phyloP scores from a whole-genome alignment of 371 early-diverging fungal species.

The Massospora cicadina region DNA sequence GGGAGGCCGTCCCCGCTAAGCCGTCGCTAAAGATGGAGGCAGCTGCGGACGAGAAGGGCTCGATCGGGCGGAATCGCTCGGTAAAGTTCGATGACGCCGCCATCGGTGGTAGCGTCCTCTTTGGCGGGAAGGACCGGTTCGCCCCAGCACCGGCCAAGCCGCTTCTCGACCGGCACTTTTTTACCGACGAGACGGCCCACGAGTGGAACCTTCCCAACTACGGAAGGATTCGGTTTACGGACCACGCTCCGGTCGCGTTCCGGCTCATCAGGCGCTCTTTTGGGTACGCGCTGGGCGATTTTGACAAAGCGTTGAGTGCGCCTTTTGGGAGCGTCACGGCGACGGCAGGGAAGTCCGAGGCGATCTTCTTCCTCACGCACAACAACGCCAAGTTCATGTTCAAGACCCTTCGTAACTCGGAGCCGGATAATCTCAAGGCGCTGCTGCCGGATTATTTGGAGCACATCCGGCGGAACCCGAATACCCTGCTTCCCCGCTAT shows the following conservation, averaged over 20 bases:
- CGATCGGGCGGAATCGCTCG: not conserved
- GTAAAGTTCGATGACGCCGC: conserved; percentile 6
- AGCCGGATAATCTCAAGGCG: conserved; percentile 25
- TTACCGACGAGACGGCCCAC: conserved; percentile 21
- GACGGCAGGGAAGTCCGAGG: conserved; percentile 29
- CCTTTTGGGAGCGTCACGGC: conserved; percentile 20
- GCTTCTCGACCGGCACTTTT: conserved; percentile 20
- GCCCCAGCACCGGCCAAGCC: not conserved
- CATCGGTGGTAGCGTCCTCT: conserved; percentile 1
- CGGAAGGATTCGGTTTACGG: conserved; percentile 27
- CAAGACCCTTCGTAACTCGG: conserved; percentile 31
- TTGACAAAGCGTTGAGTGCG: conserved; percentile 21
- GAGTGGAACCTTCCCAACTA: conserved; percentile 32
- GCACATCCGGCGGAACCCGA: conserved; percentile 21
- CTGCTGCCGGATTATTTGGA: conserved; percentile 27
- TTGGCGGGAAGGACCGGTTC: not conserved
- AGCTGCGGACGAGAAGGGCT: not conserved
- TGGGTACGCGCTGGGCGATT: conserved; percentile 21
- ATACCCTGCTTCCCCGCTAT: conserved; percentile 32
- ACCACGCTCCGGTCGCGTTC: conserved; percentile 31
- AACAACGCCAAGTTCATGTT: conserved; percentile 27
- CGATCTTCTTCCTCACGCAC: conserved; percentile 28
- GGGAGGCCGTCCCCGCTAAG: not conserved
- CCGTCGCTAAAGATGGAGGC: conserved; percentile 1
- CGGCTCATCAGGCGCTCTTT: conserved; percentile 24